Percentiles rank a stretch among this genome's conserved stretches.
phyloP scores from a whole-genome alignment of 257 asterid species.

The Linderniella brevidens region DNA sequence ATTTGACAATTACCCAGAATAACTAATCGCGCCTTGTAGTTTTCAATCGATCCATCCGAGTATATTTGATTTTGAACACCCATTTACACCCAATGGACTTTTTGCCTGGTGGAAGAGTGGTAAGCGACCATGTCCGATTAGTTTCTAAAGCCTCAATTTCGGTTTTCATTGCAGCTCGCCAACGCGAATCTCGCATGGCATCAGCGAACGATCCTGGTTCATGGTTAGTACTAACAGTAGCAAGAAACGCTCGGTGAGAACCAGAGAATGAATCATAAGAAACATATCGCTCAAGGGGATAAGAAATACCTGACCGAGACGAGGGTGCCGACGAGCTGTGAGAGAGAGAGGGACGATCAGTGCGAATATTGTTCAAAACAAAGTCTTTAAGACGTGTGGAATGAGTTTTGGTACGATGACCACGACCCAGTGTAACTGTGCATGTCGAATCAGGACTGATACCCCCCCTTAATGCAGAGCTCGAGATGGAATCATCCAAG shows the following conservation, averaged over 20 bases:
- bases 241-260: neutral
- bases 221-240: neutral
- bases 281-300: too few species aligned
- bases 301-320: too few species aligned
- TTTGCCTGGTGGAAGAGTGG: neutral
- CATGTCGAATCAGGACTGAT: too few species aligned
- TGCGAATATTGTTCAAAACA: too few species aligned
- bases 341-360: too few species aligned
- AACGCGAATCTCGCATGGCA: neutral
- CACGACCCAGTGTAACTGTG: too few species aligned
- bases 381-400: too few species aligned
- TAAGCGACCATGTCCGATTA: neutral
- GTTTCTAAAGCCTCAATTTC: neutral
- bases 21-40: neutral
- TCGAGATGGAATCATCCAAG: too few species aligned
- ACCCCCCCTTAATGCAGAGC: too few species aligned
- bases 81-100: conserved; percentile 1
- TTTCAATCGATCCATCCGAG: neutral
- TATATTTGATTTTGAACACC: neutral
- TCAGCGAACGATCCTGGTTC: neutral
- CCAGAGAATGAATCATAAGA: too few species aligned
- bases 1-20: neutral
- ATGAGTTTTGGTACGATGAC: too few species aligned
- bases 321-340: too few species aligned
- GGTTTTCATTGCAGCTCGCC: neutral